phyloP scores from a whole-genome alignment of 352 stramenopile genomes.

The Phytophthora agathidicida region DNA sequence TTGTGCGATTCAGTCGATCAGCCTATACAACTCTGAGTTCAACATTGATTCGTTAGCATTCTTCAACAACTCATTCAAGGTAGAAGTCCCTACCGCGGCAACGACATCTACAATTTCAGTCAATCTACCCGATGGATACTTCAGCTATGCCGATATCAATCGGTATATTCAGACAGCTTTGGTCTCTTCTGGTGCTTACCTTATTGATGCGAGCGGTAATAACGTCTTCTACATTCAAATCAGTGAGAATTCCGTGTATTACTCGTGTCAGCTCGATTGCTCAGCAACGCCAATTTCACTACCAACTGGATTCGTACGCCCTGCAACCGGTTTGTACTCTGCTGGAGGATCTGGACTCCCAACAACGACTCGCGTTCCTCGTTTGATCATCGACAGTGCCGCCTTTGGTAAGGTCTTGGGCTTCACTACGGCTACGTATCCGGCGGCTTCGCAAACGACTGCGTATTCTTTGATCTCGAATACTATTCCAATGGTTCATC shows the following conservation, averaged over 20 bases:
- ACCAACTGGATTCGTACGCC: constrained; percentile 3
- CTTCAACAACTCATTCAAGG: constrained; percentile 6
- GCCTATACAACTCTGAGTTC: constrained; percentile 5
- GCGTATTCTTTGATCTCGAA: constrained; percentile 12
- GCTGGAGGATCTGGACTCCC: constrained; percentile 2
- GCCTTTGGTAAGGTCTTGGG: constrained; percentile 6
- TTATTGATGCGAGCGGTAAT: background rate
- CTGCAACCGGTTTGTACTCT: constrained; percentile 16
- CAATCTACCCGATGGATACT: constrained; percentile 9
- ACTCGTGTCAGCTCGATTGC: constrained; percentile 7
- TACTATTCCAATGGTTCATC: constrained; percentile 18
- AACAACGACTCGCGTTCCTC: constrained; percentile 7
- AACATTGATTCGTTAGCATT: constrained; percentile 16
- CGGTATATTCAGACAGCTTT: constrained; percentile 15
- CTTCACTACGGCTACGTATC: constrained; percentile 2
- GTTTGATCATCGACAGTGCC: constrained; percentile 11
- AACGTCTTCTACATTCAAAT: constrained; percentile 20
- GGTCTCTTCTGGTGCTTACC: constrained; percentile 10
- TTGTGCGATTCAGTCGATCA: background rate
- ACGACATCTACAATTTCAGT: constrained; percentile 8
- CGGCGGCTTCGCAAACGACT: background rate
- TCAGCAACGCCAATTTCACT: constrained; percentile 3
- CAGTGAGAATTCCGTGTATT: constrained; percentile 7
- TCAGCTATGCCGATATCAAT: constrained; percentile 14
- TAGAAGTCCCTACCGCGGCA: constrained; percentile 15